Percentiles rank a stretch among this genome's conserved stretches.
Conservation (phyloP, 1,139 yeast genomes). For the Hyphopichia burtonii region DNA sequence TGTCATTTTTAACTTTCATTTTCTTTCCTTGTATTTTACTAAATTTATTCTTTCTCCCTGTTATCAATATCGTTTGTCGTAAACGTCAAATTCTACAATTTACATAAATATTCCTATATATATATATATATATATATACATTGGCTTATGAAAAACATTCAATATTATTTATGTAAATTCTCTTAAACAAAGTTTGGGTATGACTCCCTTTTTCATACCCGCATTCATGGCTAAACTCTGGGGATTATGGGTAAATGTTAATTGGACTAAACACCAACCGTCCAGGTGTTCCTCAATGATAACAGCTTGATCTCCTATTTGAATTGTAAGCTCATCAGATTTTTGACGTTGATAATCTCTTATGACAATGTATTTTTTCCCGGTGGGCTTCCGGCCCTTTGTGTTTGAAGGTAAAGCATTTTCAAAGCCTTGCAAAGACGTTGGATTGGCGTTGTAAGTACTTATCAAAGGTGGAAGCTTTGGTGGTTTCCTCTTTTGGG, state of each 20-base stretch:
- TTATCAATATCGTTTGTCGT: neutral
- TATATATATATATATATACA: too few species aligned
- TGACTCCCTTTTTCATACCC: conserved; percentile 24
- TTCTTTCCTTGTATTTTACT: neutral
- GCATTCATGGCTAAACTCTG: neutral
- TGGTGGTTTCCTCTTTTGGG: conserved; percentile 10
- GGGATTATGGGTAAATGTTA: conserved; percentile 4
- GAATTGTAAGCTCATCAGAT: conserved; percentile 34
- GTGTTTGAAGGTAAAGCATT: conserved; percentile 1
- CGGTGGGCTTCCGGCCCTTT: neutral
- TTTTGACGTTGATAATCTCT: conserved; percentile 8
- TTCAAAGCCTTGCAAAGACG: conserved; percentile 9
- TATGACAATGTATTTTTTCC: neutral
- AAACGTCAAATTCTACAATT: too few species aligned
- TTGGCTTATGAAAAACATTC: neutral
- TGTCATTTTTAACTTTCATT: neutral
- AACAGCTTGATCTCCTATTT: conserved; percentile 30
- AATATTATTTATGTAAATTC: conserved; percentile 3
- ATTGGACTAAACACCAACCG: conserved; percentile 39
- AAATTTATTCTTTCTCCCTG: neutral
- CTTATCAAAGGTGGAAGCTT: conserved; percentile 16
- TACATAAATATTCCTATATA: too few species aligned
- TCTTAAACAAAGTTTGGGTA: conserved; percentile 33
- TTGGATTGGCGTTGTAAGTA: conserved; percentile 2
- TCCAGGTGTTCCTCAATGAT: conserved; percentile 31